Percentiles rank a stretch among this genome's conserved stretches.
Conservation (phyloP, 306 rosid genomes). For the Pachyrhizus erosus region DNA sequence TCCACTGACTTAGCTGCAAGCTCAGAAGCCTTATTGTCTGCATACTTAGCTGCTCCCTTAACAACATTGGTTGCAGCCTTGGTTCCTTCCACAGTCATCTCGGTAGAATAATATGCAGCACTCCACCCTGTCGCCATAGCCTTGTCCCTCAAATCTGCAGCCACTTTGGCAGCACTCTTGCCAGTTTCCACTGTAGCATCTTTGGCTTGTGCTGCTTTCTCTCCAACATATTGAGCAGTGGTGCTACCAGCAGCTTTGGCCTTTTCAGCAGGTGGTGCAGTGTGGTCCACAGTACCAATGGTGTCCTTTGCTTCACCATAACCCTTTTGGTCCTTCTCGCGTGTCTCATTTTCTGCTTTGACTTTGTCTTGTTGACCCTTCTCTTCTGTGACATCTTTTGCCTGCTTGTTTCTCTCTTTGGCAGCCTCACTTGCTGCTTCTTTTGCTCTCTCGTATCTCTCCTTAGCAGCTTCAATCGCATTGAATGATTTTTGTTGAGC, state of each 20-base stretch:
- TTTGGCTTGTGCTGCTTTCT: constrained; percentile 49
- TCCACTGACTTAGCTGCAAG: constrained; percentile 57
- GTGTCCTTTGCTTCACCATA: constrained; percentile 47
- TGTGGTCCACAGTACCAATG: neutral
- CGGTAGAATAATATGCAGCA: constrained; percentile 61
- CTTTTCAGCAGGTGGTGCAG: constrained; percentile 36
- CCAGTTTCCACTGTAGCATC: constrained; percentile 44
- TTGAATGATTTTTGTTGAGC: constrained; percentile 60
- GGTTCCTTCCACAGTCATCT: constrained; percentile 66
- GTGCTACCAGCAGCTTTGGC: constrained; percentile 51
- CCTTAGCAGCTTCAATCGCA: constrained; percentile 53
- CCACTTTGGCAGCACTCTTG: constrained; percentile 51
- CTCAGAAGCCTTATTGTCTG: constrained; percentile 58
- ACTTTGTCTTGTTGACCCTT: constrained; percentile 32
- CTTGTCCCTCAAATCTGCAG: constrained; percentile 64
- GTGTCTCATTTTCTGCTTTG: constrained; percentile 9
- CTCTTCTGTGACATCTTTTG: constrained; percentile 3
- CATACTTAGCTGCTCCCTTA: constrained; percentile 58
- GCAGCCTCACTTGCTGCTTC: constrained; percentile 44
- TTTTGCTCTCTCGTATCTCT: constrained; percentile 52
- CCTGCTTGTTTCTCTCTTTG: constrained; percentile 37
- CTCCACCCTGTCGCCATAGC: constrained; percentile 67
- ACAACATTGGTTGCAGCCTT: constrained; percentile 53
- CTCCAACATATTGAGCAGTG: neutral
- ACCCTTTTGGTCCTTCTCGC: constrained; percentile 38